Evolutionary conservation across 2,329 filamentous ascomycete species (phyloP).

Genomic region (Cytospora piceicola): DNA sequence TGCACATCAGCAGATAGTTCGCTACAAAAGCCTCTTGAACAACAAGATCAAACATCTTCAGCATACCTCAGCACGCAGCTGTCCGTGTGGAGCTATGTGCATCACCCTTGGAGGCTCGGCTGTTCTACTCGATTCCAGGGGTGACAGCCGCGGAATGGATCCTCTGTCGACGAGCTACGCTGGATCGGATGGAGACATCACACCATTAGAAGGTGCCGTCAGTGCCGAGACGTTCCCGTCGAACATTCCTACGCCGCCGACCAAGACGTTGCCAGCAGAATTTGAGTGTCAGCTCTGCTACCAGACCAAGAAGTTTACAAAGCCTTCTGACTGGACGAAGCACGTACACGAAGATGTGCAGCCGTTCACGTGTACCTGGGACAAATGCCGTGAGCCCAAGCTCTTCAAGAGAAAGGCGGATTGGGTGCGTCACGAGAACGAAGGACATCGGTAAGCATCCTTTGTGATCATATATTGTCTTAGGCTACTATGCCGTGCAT

Average conservation of each 20-base stretch:
- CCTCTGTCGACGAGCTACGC: conserved; percentile 56
- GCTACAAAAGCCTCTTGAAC: conserved; percentile 78
- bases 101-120: conserved; percentile 69
- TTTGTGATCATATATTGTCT: not conserved
- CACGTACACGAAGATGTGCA: conserved; percentile 93
- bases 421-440: conserved; percentile 93
- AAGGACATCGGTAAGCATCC: conserved; percentile 67
- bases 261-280: conserved; percentile 75
- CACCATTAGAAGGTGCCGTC: conserved; percentile 70
- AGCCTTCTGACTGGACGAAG: conserved; percentile 96
- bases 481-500: not conserved
- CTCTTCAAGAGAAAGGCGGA: conserved; percentile 95
- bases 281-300: conserved; percentile 92
- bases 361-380: conserved; percentile 91
- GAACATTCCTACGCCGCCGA: conserved; percentile 82
- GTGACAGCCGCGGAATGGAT: conserved; percentile 63
- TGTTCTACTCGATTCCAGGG: conserved; percentile 62
- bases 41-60: conserved; percentile 71
- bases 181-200: conserved; percentile 67
- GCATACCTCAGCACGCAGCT: conserved; percentile 57
- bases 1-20: conserved; percentile 75
- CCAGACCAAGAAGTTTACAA: conserved; percentile 80
- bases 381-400: conserved; percentile 79
- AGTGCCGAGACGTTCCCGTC: conserved; percentile 74
- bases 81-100: conserved; percentile 66